phyloP scores from a whole-genome alignment of 2,329 filamentous ascomycete genomes.

The Aspergillus sp. region DNA sequence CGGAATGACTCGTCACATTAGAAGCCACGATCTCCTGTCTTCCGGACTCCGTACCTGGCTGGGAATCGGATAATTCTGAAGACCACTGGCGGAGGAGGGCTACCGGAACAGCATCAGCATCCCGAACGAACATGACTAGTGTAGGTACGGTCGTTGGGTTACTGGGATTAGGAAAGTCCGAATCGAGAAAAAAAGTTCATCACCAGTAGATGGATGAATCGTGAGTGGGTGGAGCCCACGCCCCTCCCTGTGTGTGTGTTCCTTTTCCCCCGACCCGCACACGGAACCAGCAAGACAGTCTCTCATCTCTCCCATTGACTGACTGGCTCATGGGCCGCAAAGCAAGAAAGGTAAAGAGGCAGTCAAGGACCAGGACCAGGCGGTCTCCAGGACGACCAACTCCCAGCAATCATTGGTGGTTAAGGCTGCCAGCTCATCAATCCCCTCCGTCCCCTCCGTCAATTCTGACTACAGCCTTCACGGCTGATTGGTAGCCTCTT shows the following conservation, averaged over 20 bases:
- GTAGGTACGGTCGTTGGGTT: neutral
- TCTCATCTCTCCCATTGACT: too few relatives aligned
- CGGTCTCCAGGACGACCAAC: constrained; percentile 16
- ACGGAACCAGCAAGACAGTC: too few relatives aligned
- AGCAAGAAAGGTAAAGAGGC: neutral
- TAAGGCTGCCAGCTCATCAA: constrained; percentile 16
- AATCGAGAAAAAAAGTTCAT: neutral
- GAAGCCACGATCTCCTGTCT: constrained; percentile 3
- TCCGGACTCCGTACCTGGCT: neutral
- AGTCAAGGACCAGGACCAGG: neutral
- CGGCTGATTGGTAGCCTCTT: constrained; percentile 13
- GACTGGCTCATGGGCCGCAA: neutral
- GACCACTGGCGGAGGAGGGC: neutral
- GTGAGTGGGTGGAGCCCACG: neutral
- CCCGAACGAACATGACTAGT: constrained; percentile 4
- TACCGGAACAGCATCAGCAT: constrained; percentile 3
- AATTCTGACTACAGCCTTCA: neutral
- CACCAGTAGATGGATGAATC: neutral
- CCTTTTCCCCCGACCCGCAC: neutral
- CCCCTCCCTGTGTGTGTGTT: neutral
- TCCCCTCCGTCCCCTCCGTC: constrained; percentile 5
- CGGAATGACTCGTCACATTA: neutral
- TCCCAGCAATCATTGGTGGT: constrained; percentile 10
- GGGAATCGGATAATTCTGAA: neutral
- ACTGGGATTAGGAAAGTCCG: neutral